Evolutionary conservation across 1,139 yeast species (phyloP).

Genomic region (Zygosaccharomyces pseudobailii): DNA sequence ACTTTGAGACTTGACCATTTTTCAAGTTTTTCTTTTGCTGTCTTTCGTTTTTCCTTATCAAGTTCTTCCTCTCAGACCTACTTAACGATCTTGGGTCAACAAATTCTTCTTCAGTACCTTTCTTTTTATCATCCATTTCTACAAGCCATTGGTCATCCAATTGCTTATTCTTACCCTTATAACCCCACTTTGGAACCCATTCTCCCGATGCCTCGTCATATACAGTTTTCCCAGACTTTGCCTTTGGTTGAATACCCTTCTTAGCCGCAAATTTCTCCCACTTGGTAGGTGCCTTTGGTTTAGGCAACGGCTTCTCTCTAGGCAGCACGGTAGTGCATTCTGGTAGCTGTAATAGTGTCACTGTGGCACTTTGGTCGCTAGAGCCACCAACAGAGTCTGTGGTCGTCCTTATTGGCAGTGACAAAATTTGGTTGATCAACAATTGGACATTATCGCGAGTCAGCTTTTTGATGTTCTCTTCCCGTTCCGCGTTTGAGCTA

Average conservation of each 20-base stretch:
- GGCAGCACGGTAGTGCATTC: constrained; percentile 81
- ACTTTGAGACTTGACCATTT: constrained; percentile 19
- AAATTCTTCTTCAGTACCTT: constrained; percentile 63
- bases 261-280: constrained; percentile 97
- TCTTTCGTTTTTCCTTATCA: constrained; percentile 78
- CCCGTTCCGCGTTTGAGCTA: constrained; percentile 49
- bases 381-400: constrained; percentile 63
- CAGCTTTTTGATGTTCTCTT: constrained; percentile 57
- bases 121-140: constrained; percentile 76
- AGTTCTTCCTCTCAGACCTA: constrained; percentile 78
- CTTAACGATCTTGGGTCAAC: constrained; percentile 79
- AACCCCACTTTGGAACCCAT: constrained; percentile 99
- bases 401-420: constrained; percentile 82
- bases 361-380: constrained; percentile 61
- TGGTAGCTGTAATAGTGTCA: constrained; percentile 82
- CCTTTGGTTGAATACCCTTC: constrained; percentile 91
- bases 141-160: constrained; percentile 92
- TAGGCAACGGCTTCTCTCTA: constrained; percentile 93
- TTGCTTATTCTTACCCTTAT: constrained; percentile 84
- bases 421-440: constrained; percentile 80
- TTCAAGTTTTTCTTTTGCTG: constrained; percentile 81
- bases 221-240: constrained; percentile 84
- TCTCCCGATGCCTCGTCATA: constrained; percentile 85
- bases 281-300: constrained; percentile 84
- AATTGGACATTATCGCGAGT: constrained; percentile 93